Evolutionary conservation across 768 basidiomycete species (phyloP).

Genomic region (Phylloporus sp.): DNA sequence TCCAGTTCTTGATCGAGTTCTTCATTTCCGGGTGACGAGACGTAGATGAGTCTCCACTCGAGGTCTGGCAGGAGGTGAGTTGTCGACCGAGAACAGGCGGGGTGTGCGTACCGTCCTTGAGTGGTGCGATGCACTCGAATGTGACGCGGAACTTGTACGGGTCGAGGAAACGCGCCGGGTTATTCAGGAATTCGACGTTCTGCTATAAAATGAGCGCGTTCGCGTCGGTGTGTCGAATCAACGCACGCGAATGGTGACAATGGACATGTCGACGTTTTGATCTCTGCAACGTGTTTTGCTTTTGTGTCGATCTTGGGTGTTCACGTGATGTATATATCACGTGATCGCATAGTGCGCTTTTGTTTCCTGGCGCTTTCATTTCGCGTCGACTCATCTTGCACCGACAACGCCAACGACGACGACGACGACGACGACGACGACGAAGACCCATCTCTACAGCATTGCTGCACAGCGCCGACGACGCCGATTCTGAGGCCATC

Average conservation of each 20-base stretch:
- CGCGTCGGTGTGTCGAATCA: not conserved
- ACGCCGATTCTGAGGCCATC: not conserved
- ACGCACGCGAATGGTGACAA: constrained; percentile 65
- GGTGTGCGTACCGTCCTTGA: constrained; percentile 68
- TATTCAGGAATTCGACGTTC: constrained; percentile 90
- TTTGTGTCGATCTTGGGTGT: not conserved
- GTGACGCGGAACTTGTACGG: constrained; percentile 91
- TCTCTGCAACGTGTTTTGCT: too few relatives aligned
- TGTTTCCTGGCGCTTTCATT: constrained; percentile 13
- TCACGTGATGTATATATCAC: not conserved
- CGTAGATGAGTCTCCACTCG: constrained; percentile 97
- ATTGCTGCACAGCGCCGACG: not conserved
- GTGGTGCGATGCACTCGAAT: constrained; percentile 91
- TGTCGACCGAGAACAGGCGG: not conserved
- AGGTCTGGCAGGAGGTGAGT: constrained; percentile 58
- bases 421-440: not conserved
- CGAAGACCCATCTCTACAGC: not conserved
- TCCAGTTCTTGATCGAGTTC: constrained; percentile 96
- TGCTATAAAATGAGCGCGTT: constrained; percentile 24
- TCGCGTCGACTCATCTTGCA: constrained; percentile 18
- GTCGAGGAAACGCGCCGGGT: constrained; percentile 89
- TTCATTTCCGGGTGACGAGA: constrained; percentile 88
- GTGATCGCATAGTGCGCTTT: constrained; percentile 10
- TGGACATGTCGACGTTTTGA: constrained; percentile 47
- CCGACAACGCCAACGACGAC: constrained; percentile 10